Conservation (phyloP, 805 yeast genomes). For the Dipodascopsis uninucleata region DNA sequence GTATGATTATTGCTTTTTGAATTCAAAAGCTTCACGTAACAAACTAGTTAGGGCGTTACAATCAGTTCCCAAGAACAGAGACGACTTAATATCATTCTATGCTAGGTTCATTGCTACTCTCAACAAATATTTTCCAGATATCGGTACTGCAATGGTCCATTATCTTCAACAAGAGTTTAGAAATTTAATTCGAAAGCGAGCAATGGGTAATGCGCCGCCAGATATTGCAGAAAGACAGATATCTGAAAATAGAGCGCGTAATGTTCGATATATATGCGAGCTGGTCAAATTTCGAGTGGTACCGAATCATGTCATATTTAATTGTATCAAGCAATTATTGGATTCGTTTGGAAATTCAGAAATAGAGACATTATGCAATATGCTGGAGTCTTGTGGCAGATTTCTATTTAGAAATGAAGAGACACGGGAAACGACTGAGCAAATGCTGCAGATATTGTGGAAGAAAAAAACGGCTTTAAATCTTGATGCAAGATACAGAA, state of each 20-base stretch:
- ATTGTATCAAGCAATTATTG: constrained; percentile 62
- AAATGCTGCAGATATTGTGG: constrained; percentile 57
- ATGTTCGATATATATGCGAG: constrained; percentile 65
- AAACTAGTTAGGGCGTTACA: constrained; percentile 54
- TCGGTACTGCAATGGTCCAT: constrained; percentile 51
- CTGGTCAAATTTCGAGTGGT: constrained; percentile 70
- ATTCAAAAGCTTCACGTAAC: constrained; percentile 69
- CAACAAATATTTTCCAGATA: constrained; percentile 45
- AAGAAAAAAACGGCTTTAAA: constrained; percentile 48
- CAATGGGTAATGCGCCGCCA: background rate
- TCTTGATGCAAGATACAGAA: constrained; percentile 52
- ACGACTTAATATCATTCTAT: constrained; percentile 42
- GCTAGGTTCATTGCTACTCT: constrained; percentile 69
- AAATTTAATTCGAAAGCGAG: constrained; percentile 24
- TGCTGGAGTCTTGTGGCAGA: constrained; percentile 72
- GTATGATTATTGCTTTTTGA: constrained; percentile 40
- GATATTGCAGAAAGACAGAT: constrained; percentile 14
- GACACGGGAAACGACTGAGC: constrained; percentile 55
- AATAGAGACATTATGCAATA: constrained; percentile 62
- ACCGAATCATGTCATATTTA: constrained; percentile 68
- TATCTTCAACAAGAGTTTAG: constrained; percentile 46
- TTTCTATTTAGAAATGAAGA: constrained; percentile 57
- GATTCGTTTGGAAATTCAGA: constrained; percentile 52
- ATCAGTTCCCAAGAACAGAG: constrained; percentile 44
- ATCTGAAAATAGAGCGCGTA: constrained; percentile 22